Conservation (phyloP, 2,329 filamentous ascomycete genomes). For the Trichoderma guizhouense region DNA sequence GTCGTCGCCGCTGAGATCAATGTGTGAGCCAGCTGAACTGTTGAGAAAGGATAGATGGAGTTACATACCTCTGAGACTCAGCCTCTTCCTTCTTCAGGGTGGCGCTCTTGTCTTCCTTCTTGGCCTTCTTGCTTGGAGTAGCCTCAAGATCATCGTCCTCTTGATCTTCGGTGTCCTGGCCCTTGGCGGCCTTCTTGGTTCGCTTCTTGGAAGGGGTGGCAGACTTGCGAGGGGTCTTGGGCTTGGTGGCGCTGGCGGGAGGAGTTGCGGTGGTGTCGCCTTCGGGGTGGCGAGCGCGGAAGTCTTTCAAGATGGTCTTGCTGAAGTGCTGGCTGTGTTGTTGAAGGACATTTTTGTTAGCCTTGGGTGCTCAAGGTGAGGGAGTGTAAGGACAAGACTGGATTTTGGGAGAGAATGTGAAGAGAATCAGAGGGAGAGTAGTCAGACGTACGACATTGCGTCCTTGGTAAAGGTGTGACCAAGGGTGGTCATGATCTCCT, state of each 20-base stretch:
- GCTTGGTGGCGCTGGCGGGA: not conserved
- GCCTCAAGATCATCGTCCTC: conserved; percentile 20
- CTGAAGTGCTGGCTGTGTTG: conserved; percentile 37
- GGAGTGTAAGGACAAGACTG: not conserved
- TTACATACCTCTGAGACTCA: not conserved
- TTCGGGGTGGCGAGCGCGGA: conserved; percentile 28
- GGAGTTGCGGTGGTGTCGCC: not conserved
- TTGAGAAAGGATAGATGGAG: not conserved
- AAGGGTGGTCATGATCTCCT: conserved; percentile 31
- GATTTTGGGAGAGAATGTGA: no score
- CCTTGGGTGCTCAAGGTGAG: not conserved
- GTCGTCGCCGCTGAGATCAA: not conserved
- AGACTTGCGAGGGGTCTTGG: conserved; percentile 13
- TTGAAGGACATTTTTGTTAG: not conserved
- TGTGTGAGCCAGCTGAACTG: not conserved
- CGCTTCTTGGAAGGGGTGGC: conserved; percentile 21
- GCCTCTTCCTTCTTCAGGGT: conserved; percentile 23
- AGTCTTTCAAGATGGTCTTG: conserved; percentile 37
- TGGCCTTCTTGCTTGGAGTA: conserved; percentile 31
- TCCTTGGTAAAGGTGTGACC: conserved; percentile 38
- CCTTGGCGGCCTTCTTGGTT: conserved; percentile 13
- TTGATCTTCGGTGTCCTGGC: not conserved
- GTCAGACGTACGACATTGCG: conserved; percentile 36
- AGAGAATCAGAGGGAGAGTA: not conserved
- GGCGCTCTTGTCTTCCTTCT: conserved; percentile 26